Percentiles rank a stretch among this genome's conserved stretches.
These are phyloP conservation scores for Tothia fuscella DNA, from an alignment of 2,329 filamentous ascomycete species.

Conservation along the genomic window DNA sequence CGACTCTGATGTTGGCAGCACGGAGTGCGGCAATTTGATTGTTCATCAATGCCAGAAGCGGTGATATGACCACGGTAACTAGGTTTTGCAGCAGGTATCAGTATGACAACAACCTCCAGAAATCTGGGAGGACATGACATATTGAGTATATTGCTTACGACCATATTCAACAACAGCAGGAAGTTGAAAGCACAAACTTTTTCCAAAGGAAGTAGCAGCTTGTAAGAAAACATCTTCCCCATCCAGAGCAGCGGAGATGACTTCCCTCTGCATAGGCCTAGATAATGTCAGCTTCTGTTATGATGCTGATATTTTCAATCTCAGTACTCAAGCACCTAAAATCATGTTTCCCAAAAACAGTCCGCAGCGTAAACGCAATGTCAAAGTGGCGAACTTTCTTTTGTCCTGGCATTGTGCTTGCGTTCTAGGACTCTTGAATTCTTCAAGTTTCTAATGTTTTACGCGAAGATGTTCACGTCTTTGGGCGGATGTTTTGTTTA, in stretches of 20 bases:
- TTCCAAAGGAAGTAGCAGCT: constrained; percentile 82
- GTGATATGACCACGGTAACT: constrained; percentile 87
- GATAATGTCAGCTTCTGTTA: neutral
- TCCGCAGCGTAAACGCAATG: constrained; percentile 10
- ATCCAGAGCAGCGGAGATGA: constrained; percentile 68
- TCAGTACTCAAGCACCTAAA: constrained; percentile 3
- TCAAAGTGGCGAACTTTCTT: constrained; percentile 8
- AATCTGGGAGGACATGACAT: constrained; percentile 14
- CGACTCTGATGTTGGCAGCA: constrained; percentile 63
- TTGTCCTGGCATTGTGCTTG: constrained; percentile 8
- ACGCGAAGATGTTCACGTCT: too few species aligned
- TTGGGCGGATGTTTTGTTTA: too few species aligned
- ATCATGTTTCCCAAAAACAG: constrained; percentile 5
- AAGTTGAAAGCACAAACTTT: constrained; percentile 85
- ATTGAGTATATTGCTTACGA: constrained; percentile 42
- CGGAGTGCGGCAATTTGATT: constrained; percentile 81
- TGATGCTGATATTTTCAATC: neutral
- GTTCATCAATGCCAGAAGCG: constrained; percentile 82
- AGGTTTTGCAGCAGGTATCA: too few species aligned
- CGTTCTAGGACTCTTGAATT: too few species aligned
- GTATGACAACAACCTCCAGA: too few species aligned
- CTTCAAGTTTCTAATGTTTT: too few species aligned
- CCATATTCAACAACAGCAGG: constrained; percentile 80
- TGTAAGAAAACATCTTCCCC: constrained; percentile 89
- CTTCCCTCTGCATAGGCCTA: constrained; percentile 75